Evolutionary conservation across 2,329 filamentous ascomycete genomes (phyloP), one percentile per base, ranked within the genome.

Genomic region (Acephala macrosclerotiorum): DNA sequence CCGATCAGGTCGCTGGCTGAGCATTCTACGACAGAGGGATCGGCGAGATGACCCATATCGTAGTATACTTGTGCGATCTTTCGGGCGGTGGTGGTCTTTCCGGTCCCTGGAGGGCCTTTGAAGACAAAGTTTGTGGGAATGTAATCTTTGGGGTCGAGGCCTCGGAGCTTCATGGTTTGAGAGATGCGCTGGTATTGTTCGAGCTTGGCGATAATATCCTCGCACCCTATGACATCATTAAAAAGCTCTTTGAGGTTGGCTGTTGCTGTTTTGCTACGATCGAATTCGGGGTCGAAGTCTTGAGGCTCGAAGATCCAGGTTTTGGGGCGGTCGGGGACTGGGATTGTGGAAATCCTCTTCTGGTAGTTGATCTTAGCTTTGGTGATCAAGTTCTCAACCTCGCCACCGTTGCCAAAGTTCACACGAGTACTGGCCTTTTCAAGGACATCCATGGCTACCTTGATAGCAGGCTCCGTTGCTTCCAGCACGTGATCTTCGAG

Each of bases 11-110:
- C 90, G 0, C 87, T 87, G 0, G 89, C 88, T 0, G 91, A 93
- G 55, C 83, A 86, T 61, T 93, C 89, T 0, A 88, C 75, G 0
- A 93, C 88, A 29, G 89, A 84, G 0, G 81, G 83, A 0, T 80
- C 80, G 0, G 85, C 78, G 0, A 94, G 78, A 38, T 94, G 85
- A 0, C 90, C 90, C 82, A 93, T 86, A 70, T 94, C 88, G 72
- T 92, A 94, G 72, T 87, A 94, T 0, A 94, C 81, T 67, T 92
- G 85, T 3, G 91, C 91, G 83, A 94, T 91, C 67, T 89, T 91
- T n/a, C 84, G 80, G 0, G 92, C 92, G 0, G 85, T 92, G 0
- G 88, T 89, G 0, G 91, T 93, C 72, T 94, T 94, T 0, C 91
- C 91, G 0, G 91, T 93, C 0, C 85, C 84, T 80, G 69, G 75